phyloP scores from a whole-genome alignment of 768 basidiomycete species.

The Amanita jacksonii region DNA sequence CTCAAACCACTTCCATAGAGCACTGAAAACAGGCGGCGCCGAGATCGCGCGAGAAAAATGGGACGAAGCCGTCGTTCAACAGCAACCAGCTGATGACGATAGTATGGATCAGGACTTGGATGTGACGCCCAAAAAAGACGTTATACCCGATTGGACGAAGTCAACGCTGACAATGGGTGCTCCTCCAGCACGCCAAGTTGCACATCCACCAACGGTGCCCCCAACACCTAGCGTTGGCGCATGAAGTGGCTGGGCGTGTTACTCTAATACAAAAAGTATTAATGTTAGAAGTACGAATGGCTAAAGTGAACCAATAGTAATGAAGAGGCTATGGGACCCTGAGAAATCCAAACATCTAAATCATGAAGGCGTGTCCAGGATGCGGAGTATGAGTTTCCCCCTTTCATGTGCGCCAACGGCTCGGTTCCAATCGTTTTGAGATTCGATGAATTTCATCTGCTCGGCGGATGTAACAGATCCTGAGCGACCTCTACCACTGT shows the following conservation, averaged over 20 bases:
- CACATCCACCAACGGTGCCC: constrained; percentile 4
- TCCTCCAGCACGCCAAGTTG: constrained; percentile 21
- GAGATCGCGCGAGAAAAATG: constrained; percentile 80
- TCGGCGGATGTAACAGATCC: constrained; percentile 22
- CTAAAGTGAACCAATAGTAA: background rate
- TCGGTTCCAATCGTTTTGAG: constrained; percentile 53
- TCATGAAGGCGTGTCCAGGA: constrained; percentile 30
- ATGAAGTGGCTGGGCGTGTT: background rate
- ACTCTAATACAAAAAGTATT: constrained; percentile 1
- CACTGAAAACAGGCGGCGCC: constrained; percentile 78
- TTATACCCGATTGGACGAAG: constrained; percentile 81
- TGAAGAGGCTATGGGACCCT: background rate
- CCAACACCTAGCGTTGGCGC: constrained; percentile 4
- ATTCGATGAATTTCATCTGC: constrained; percentile 36
- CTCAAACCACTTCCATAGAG: constrained; percentile 30
- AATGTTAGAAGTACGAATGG: constrained; percentile 5
- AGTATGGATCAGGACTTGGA: constrained; percentile 28
- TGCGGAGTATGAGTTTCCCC: constrained; percentile 47
- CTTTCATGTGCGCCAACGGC: constrained; percentile 33
- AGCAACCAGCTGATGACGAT: constrained; percentile 21
- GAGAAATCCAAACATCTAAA: background rate
- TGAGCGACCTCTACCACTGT: constrained; percentile 24
- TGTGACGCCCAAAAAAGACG: constrained; percentile 22
- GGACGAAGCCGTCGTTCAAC: constrained; percentile 56
- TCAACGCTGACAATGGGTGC: constrained; percentile 54